Evolutionary conservation across 1,139 yeast species (phyloP).

Genomic region (Kodamaea sp.): DNA sequence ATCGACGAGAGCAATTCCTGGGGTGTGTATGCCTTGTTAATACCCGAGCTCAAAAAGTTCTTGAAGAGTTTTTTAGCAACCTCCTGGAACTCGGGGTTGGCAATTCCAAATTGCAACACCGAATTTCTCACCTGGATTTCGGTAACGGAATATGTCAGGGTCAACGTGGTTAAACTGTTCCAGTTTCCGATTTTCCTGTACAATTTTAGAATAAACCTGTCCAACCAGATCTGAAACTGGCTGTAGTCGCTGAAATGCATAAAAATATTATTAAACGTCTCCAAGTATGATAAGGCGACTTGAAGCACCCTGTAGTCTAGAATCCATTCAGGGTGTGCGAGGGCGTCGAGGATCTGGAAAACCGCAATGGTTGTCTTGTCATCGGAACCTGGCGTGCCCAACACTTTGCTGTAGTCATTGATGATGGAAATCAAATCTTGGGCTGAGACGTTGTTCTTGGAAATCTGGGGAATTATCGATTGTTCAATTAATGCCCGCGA

Average conservation of each 20-base stretch:
- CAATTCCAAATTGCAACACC: slow-evolving; percentile 37
- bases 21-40: slow-evolving; percentile 48
- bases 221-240: slow-evolving; percentile 25
- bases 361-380: slow-evolving; percentile 30
- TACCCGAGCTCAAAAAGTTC: slow-evolving; percentile 48
- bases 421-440: slow-evolving; percentile 37
- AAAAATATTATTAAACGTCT: slow-evolving; percentile 30
- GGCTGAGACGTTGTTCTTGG: slow-evolving; percentile 21
- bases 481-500: slow-evolving; percentile 21
- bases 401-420: slow-evolving; percentile 37
- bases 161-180: slow-evolving; percentile 16
- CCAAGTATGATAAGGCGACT: slow-evolving; percentile 34
- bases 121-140: slow-evolving; percentile 46
- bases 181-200: slow-evolving; percentile 28
- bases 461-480: slow-evolving; percentile 23
- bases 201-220: slow-evolving; percentile 18
- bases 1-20: slow-evolving; percentile 40
- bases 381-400: slow-evolving; percentile 23
- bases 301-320: slow-evolving; percentile 29
- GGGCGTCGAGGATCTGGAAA: slow-evolving; percentile 26
- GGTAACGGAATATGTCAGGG: slow-evolving; percentile 15
- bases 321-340: slow-evolving; percentile 22
- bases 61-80: slow-evolving; percentile 45
- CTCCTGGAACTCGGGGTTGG: slow-evolving; percentile 28
- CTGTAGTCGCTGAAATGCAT: slow-evolving; percentile 30